Evolutionary conservation across 2,329 filamentous ascomycete species (phyloP).

Genomic region (Aspergillus sp.): DNA sequence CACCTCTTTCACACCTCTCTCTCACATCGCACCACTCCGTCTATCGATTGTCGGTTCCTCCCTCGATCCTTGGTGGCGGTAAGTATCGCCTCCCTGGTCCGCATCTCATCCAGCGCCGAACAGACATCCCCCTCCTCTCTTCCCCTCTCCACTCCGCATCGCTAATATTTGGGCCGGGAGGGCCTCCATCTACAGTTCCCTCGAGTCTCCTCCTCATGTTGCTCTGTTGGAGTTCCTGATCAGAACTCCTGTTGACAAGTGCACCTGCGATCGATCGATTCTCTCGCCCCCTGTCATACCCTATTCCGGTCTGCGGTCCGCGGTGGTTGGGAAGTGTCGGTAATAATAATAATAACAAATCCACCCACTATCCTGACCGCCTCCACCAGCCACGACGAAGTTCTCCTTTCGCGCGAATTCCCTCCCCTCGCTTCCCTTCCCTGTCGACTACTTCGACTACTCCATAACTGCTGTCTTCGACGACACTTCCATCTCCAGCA

Average conservation of each 20-base stretch:
- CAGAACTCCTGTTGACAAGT: no score
- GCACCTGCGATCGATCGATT: no score
- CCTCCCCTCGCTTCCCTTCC: constrained; percentile 2
- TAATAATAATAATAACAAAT: constrained; percentile 3
- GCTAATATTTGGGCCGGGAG: not conserved
- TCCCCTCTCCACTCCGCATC: constrained; percentile 1
- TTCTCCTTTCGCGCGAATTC: constrained; percentile 10
- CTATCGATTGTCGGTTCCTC: no score
- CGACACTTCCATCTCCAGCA: not conserved
- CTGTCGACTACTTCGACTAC: not conserved
- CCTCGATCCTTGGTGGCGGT: no score
- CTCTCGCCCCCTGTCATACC: no score
- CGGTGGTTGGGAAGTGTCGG: constrained; percentile 4
- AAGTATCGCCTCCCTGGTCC: no score
- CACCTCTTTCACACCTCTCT: no score
- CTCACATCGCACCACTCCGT: no score
- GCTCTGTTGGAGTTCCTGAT: no score
- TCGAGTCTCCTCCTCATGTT: no score
- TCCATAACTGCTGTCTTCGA: not conserved
- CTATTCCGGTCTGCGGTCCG: not conserved
- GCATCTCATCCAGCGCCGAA: no score
- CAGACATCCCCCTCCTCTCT: not conserved
- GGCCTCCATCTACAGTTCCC: no score
- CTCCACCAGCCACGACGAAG: constrained; percentile 22
- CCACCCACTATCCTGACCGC: constrained; percentile 22